Base-by-base conservation (phyloP, 2,329 filamentous ascomycete genomes). In the Aspergillus flavus region DNA sequence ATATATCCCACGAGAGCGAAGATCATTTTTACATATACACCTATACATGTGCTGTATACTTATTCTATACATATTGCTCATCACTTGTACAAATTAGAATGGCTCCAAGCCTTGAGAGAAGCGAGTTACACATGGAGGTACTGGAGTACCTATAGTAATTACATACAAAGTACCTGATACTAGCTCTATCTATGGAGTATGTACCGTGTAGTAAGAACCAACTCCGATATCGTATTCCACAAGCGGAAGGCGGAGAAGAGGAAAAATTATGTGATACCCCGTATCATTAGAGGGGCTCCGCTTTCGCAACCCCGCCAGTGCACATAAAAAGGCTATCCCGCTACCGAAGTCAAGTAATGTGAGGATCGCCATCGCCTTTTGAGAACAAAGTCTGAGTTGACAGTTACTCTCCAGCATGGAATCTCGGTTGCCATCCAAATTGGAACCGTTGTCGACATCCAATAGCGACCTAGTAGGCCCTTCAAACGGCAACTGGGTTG, bases 401-500 rank as follows among this genome's bases (percentile, higher is more conserved):
- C 19, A 41, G 48, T 48, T 61, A 43, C 14, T 19, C 28, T 46
- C 34, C 63, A 69, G 62, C 26, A 71, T 71, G 69, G 67, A 68
- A 56, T 52, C 46, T 48, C 59, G 54, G 50, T 19, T 64, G 34
- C 62, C 63, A 34, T 59, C 62, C 50, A 60, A 66, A 45, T 45
- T 60, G 21, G 64, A 65, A 55, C 52, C 61, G n/a, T 56, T 64
- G n/a, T 59, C 61, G 32, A 58, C 63, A 36, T 52, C 63, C 61
- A 68, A 67, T 62, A 57, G 59, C 61, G 64, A 57, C 58, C 53
- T 53, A 48, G 16, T 56, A 58, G 64, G 67, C 65, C 64, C 64
- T 12, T 55, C 66, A 19, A 68, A 70, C 57, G 73, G 74, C 66
- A 81, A 83, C 67, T 97, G 93, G 94, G 85, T 96, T 34, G 91